Evolutionary conservation across 495 filamentous ascomycete species (phyloP).

Genomic region (Delitschia confertaspora): DNA sequence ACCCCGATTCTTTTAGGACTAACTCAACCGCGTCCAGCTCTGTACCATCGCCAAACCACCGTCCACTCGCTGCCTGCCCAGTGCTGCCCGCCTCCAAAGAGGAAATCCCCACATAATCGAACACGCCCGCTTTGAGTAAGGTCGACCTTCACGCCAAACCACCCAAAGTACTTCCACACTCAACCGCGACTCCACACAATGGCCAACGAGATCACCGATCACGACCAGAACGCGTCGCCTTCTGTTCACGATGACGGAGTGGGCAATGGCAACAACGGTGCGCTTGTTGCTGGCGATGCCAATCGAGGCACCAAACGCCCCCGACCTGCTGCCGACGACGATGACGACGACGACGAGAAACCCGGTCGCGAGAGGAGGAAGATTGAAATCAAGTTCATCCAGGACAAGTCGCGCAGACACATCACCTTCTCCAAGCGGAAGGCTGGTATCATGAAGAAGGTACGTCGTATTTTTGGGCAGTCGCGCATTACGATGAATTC

Average conservation of each 20-base stretch:
- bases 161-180: constrained; percentile 21
- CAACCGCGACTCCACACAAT: constrained; percentile 21
- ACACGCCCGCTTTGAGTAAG: constrained; percentile 29
- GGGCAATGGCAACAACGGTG: constrained; percentile 51
- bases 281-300: constrained; percentile 45
- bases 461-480: constrained; percentile 33
- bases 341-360: constrained; percentile 98
- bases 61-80: constrained; percentile 7
- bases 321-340: constrained; percentile 78
- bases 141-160: constrained; percentile 25
- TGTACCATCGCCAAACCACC: background rate
- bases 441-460: constrained; percentile 99
- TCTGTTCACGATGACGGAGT: constrained; percentile 50
- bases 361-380: constrained; percentile 95
- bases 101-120: constrained; percentile 29
- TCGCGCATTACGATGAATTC: no score
- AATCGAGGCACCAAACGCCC: constrained; percentile 81
- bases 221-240: constrained; percentile 39
- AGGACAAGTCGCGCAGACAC: constrained; percentile 98
- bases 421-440: constrained; percentile 99
- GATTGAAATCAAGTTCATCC: constrained; percentile 99
- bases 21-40: constrained; percentile 7
- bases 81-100: constrained; percentile 23
- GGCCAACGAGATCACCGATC: constrained; percentile 37
- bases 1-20: constrained; percentile 17